Conservation (phyloP, 2,329 filamentous ascomycete genomes). For the Sclerotiophoma versabilis region DNA sequence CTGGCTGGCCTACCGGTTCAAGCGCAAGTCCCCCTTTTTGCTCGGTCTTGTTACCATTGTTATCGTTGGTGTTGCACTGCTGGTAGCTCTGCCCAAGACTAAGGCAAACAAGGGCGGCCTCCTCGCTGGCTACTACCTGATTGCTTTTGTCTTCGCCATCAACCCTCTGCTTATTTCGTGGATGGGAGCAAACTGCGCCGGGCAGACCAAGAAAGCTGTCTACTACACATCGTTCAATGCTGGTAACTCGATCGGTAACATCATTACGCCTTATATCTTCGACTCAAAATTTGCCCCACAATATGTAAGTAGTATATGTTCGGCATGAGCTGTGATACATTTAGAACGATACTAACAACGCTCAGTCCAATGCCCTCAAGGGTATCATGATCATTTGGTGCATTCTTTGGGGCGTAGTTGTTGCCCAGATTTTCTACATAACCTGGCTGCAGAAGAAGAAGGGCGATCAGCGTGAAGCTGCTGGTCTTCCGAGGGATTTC, state of each 20-base stretch:
- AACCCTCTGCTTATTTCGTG: slow-evolving; percentile 72
- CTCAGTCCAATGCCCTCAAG: slow-evolving; percentile 29
- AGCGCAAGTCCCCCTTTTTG: slow-evolving; percentile 65
- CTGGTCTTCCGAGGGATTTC: slow-evolving; percentile 26
- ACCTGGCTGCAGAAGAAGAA: slow-evolving; percentile 33
- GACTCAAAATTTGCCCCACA: slow-evolving; percentile 29
- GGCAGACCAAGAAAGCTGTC: slow-evolving; percentile 71
- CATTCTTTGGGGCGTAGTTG: slow-evolving; percentile 28
- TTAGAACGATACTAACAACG: neutral
- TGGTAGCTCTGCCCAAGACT: slow-evolving; percentile 59
- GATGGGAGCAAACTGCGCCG: slow-evolving; percentile 73
- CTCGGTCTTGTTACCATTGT: slow-evolving; percentile 58
- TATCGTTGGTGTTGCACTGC: slow-evolving; percentile 64
- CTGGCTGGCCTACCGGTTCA: slow-evolving; percentile 65
- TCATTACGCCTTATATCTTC: slow-evolving; percentile 48
- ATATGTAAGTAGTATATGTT: slow-evolving; percentile 23
- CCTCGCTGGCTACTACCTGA: slow-evolving; percentile 70
- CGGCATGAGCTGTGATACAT: neutral
- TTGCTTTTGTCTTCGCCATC: slow-evolving; percentile 69
- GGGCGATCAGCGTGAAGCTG: slow-evolving; percentile 28
- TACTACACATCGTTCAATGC: slow-evolving; percentile 71
- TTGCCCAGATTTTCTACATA: slow-evolving; percentile 24
- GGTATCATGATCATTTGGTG: slow-evolving; percentile 33
- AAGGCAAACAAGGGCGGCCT: slow-evolving; percentile 55
- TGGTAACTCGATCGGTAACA: slow-evolving; percentile 68